Base-by-base conservation (phyloP, 2,329 filamentous ascomycete genomes). In the Aciculosporium take region DNA sequence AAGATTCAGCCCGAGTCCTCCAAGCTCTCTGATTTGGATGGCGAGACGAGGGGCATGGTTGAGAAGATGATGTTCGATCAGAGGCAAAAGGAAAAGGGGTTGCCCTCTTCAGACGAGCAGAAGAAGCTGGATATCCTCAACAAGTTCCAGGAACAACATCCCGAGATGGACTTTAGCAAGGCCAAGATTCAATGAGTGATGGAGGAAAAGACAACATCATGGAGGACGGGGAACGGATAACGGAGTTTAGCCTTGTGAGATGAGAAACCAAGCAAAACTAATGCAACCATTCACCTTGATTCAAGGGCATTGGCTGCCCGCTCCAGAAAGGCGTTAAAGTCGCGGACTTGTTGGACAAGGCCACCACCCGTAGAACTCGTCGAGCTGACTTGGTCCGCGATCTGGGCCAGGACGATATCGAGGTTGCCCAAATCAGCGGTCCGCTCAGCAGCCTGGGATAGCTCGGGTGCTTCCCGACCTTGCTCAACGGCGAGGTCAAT, bases 1-100 rank as follows among this genome's bases (percentile, higher is more conserved):
- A 95, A 94, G 69, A 96, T 98, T 63, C 76, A 80, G 58, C 91
- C 91, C 18, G 91, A 96, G 65, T 88, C 82, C 59, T 88, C 81
- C 58, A 94, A 87, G 62, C 71, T 98, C 55, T 80, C 83, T 43
- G 91, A 98, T 61, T 69, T 98, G 51, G 89, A 96, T 57, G 91
- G 91, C 46, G 84, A 94, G 71, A 98, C 91, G 41, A 76, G 91
- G 49, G 76, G 79, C 45, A 96, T 98, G 89, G 91, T 98, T 34
- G 91, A 98, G 77, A 98, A 98, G 76, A 98, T 98, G 91, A 98
- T 98, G 91, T 98, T 75, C 56, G 91, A 98, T 67, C 91, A 98
- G 71, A 73, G 84, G 51, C 88, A 96, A 68, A 98, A 98, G 76
- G 88, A 96, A 68, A 69, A 74, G 62, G 91, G 91, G 4, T 73